Base-by-base conservation (phyloP, 2,329 filamentous ascomycete genomes). In the Sporothrix mexicana region DNA sequence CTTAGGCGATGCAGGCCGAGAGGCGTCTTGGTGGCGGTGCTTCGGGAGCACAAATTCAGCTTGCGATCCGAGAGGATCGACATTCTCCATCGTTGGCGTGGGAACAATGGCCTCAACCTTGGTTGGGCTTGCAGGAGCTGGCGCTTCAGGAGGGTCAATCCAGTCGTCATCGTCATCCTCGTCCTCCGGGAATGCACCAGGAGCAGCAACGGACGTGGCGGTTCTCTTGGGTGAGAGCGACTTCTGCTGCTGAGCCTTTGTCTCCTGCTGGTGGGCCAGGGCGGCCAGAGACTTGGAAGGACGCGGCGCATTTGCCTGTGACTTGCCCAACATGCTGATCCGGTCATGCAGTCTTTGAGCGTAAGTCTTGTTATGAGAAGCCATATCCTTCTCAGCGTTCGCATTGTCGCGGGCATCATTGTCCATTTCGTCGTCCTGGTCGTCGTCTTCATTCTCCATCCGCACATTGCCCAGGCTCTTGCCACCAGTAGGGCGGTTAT, bases 301-400 rank as follows among this genome's bases (percentile, higher is more conserved):
- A 51, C 85, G 82, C 20, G 83, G 79, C 67, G 82, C 82, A 61
- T 81, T 84, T 5, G 86, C 80, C 73, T 89, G 88, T 0, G 85
- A 85, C 76, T 91, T 88, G 17, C 89, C 88, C 68, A 91, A 83
- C 83, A 88, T 88, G 78, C 91, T 97, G 77, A 99, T 98, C 77
- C 95, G 94, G 78, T 98, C 95, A 76, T 97, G 94, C 17, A 99
- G 85, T 59, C 93, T 88, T 80, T 98, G 95, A 0, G 96, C 97
- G n/a, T 96, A 97, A 0, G 94, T 95, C 80, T 97, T 97, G 81
- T 90, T 94, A 78, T 95, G 91, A 1, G 87, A 81, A 6, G 87
- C 85, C 43, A 85, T 84, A 59, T 86, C 86, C 0, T 82, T 80
- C 17, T 85, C 82, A 9, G 80, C 80, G 53, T 86, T 85, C 1